phyloP scores from a whole-genome alignment of 495 filamentous ascomycete genomes.

The Trichoderma reesei region DNA sequence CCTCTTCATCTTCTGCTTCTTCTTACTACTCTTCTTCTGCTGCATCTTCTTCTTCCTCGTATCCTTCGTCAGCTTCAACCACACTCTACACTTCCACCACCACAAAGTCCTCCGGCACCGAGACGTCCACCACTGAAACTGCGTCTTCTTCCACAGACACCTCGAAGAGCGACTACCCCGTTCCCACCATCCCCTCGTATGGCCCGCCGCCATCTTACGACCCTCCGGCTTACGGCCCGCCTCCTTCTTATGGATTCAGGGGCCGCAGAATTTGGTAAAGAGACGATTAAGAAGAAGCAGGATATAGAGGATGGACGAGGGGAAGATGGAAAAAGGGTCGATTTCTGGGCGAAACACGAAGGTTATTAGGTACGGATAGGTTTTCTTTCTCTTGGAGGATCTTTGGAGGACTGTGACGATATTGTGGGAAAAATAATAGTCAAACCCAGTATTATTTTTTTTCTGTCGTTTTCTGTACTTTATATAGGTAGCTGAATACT shows the following conservation, averaged over 20 bases:
- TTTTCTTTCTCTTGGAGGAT: neutral
- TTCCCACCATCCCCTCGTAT: constrained; percentile 3
- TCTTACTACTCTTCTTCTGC: too few relatives aligned
- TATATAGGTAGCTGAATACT: too few relatives aligned
- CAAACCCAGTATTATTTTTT: too few relatives aligned
- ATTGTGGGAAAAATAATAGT: too few relatives aligned
- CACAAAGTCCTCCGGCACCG: constrained; percentile 6
- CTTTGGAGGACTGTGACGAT: too few relatives aligned
- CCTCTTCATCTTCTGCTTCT: neutral
- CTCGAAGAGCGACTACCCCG: neutral
- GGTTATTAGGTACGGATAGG: neutral
- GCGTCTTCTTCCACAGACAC: neutral
- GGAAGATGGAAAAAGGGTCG: neutral
- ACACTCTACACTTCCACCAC: constrained; percentile 9
- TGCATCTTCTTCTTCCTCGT: too few relatives aligned
- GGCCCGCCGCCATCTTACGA: constrained; percentile 8
- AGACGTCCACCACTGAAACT: constrained; percentile 1
- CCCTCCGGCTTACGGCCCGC: neutral
- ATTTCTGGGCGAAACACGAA: neutral
- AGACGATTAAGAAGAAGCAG: constrained; percentile 3
- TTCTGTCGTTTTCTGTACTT: too few relatives aligned
- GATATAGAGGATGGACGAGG: neutral
- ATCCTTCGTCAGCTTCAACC: neutral
- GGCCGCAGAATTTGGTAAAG: constrained; percentile 25
- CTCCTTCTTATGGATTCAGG: constrained; percentile 13